These are phyloP conservation scores for Pseudogymnoascus destructans DNA, from an alignment of 2,329 filamentous ascomycete species.

Conservation along the genomic window DNA sequence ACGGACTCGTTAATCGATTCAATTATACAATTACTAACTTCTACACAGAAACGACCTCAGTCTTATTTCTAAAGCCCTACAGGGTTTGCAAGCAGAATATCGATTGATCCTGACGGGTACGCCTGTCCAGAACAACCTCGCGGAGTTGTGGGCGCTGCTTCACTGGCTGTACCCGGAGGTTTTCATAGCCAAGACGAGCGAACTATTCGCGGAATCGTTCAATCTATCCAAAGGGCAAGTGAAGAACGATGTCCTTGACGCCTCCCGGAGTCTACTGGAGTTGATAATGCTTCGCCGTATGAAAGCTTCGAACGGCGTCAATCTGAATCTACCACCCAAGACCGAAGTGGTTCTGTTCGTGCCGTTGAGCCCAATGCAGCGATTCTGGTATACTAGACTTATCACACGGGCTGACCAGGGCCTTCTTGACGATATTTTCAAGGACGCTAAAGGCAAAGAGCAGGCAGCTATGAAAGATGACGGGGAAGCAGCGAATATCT, in stretches of 20 bases:
- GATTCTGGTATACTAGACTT: conserved; percentile 43
- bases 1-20: conserved; percentile 11
- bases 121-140: conserved; percentile 44
- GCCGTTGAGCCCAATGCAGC: conserved; percentile 43
- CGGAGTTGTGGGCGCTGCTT: conserved; percentile 43
- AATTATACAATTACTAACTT: not conserved
- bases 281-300: conserved; percentile 46
- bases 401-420: conserved; percentile 40
- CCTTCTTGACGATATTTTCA: conserved; percentile 40
- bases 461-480: conserved; percentile 25
- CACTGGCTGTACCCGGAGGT: conserved; percentile 47
- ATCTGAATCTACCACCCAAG: conserved; percentile 42
- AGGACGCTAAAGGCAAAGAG: conserved; percentile 32
- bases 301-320: conserved; percentile 41
- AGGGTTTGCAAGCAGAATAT: conserved; percentile 26
- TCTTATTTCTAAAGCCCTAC: conserved; percentile 23
- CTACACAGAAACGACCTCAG: conserved; percentile 28
- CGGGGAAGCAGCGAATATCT: conserved; percentile 23
- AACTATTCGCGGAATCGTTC: conserved; percentile 42
- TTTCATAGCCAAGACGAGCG: conserved; percentile 36
- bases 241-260: conserved; percentile 38
- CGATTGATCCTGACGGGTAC: conserved; percentile 32
- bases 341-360: conserved; percentile 44
- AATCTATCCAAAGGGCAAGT: conserved; percentile 41
- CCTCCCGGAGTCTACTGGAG: conserved; percentile 38